Conservation (phyloP, 805 yeast genomes). For the Myxozyma neglecta region DNA sequence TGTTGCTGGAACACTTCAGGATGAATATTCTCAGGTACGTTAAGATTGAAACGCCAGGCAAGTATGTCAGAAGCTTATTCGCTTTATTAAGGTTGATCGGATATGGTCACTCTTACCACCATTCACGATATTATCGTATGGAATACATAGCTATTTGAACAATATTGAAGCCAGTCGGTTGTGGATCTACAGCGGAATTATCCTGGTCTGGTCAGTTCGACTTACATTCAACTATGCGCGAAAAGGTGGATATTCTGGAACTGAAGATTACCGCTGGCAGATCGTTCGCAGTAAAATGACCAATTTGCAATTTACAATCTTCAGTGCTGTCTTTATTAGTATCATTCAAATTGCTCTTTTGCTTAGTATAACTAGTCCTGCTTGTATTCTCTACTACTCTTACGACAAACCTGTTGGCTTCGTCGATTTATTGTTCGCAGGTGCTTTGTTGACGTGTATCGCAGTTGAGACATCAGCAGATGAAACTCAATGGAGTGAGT, state of each 20-base stretch:
- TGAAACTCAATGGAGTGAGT: slow-evolving; percentile 27
- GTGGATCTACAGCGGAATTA: background rate
- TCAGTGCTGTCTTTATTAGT: slow-evolving; percentile 19
- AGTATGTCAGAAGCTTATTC: background rate
- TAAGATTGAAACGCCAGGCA: background rate
- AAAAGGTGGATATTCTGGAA: slow-evolving; percentile 29
- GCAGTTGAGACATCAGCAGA: slow-evolving; percentile 20
- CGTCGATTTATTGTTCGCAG: slow-evolving; percentile 10
- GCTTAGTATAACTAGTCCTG: slow-evolving; percentile 25
- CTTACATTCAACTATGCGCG: slow-evolving; percentile 29
- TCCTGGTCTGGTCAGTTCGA: slow-evolving; percentile 18
- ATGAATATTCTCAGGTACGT: slow-evolving; percentile 28
- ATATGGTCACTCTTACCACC: slow-evolving; percentile 24
- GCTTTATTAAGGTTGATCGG: slow-evolving; percentile 19
- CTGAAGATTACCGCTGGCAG: slow-evolving; percentile 29
- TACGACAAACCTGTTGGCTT: background rate
- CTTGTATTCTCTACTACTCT: slow-evolving; percentile 3
- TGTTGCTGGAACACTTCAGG: slow-evolving; percentile 7
- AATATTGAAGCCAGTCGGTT: slow-evolving; percentile 7
- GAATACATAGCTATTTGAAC: slow-evolving; percentile 8
- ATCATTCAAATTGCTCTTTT: slow-evolving; percentile 17
- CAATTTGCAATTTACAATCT: slow-evolving; percentile 6
- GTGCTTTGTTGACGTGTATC: slow-evolving; percentile 10
- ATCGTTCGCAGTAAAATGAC: slow-evolving; percentile 17
- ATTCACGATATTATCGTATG: slow-evolving; percentile 17